Percentiles rank a stretch among this genome's conserved stretches.
These are phyloP conservation scores for Graphilbum fragrans DNA, from an alignment of 2,329 filamentous ascomycete species.

Conservation along the genomic window DNA sequence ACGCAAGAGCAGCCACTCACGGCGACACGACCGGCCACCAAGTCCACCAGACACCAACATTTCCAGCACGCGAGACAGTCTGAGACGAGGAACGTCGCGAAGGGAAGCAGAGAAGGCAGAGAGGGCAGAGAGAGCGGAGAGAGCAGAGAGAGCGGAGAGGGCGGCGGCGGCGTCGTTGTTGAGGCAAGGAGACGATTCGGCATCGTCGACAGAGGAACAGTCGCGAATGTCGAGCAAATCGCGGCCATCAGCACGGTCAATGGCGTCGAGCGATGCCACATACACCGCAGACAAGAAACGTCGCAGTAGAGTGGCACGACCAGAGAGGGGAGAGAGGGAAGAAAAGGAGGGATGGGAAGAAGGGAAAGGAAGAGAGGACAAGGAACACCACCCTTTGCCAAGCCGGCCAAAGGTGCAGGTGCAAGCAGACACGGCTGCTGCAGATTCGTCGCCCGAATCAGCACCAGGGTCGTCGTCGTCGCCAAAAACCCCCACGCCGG, in stretches of 20 bases:
- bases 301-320: no score
- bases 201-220: constrained; percentile 6
- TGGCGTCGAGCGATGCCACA: constrained; percentile 45
- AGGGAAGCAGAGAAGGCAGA: not conserved
- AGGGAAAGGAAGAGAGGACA: not conserved
- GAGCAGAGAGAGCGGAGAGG: no score
- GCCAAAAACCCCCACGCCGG: constrained; percentile 39
- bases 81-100: constrained; percentile 13
- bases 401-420: constrained; percentile 13
- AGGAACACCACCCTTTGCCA: not conserved
- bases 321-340: no score
- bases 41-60: constrained; percentile 53
- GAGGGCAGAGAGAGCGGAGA: no score
- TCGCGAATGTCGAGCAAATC: constrained; percentile 23
- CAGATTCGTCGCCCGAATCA: constrained; percentile 37
- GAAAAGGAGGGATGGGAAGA: not conserved
- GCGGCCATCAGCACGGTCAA: constrained; percentile 42
- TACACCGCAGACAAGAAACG: constrained; percentile 14
- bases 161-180: no score
- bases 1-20: constrained; percentile 25
- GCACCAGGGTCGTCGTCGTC: constrained; percentile 46
- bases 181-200: constrained; percentile 8
- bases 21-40: constrained; percentile 36
- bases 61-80: constrained; percentile 31
- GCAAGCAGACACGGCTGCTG: constrained; percentile 24